These are phyloP conservation scores for Urochloa ruziziensis DNA, from an alignment of 176 grass and related monocot species.

Conservation along the genomic window DNA sequence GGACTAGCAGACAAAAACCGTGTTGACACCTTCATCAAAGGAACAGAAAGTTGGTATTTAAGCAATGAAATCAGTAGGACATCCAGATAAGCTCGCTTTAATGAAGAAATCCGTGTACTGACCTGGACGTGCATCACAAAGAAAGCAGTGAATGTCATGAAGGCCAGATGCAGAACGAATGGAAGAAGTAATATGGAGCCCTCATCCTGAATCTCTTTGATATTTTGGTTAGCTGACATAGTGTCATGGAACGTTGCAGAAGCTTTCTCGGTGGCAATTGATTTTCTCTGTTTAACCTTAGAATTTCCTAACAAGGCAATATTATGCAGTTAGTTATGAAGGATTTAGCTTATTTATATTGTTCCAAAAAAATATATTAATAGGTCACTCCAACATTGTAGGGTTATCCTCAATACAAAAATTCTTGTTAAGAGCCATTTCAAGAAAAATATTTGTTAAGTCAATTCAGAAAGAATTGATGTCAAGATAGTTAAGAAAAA, in stretches of 20 bases:
- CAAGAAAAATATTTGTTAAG: not conserved
- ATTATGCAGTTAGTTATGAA: constrained; percentile 5
- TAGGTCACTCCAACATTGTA: not conserved
- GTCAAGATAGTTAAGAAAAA: not conserved
- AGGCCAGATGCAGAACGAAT: constrained; percentile 76
- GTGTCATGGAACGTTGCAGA: constrained; percentile 27
- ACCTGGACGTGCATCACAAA: constrained; percentile 98
- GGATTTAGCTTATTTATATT: not conserved
- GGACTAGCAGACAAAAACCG: constrained; percentile 82
- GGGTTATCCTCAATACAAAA: not conserved
- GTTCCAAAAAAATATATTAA: not conserved
- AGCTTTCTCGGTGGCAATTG: not conserved
- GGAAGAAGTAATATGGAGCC: constrained; percentile 62
- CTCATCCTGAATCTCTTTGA: constrained; percentile 24
- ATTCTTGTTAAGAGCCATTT: not conserved
- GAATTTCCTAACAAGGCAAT: constrained; percentile 47
- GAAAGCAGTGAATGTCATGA: constrained; percentile 77
- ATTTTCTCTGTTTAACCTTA: constrained; percentile 64
- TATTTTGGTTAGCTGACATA: constrained; percentile 9
- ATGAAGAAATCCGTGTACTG: constrained; percentile 13
- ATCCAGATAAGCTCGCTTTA: not conserved
- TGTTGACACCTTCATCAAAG: constrained; percentile 59
- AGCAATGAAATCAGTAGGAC: not conserved
- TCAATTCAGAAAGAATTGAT: not conserved
- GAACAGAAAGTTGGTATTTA: not conserved